These are phyloP conservation scores for Helicostylum pulchrum DNA, from an alignment of 192 early-diverging fungal genomes.

Conservation along the genomic window DNA sequence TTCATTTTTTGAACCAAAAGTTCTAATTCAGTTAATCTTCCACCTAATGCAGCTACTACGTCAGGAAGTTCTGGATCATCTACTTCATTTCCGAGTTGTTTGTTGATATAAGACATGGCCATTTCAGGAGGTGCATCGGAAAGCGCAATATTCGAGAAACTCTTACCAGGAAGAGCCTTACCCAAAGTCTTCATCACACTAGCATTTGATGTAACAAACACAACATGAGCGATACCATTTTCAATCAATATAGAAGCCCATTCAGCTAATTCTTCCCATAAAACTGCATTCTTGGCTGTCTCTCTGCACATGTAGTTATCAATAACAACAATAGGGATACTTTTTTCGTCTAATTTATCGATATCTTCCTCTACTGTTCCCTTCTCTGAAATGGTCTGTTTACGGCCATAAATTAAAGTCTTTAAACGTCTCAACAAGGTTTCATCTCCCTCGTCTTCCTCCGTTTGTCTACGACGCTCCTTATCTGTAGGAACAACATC, in stretches of 20 bases:
- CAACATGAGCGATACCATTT: constrained; percentile 84
- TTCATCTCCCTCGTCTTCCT: constrained; percentile 10
- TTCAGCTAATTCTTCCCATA: constrained; percentile 76
- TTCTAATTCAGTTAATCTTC: constrained; percentile 87
- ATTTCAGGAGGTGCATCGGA: constrained; percentile 65
- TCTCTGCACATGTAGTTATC: constrained; percentile 81
- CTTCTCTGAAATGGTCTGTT: constrained; percentile 11
- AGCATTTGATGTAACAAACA: constrained; percentile 80
- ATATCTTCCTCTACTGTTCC: constrained; percentile 29
- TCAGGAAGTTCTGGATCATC: constrained; percentile 34
- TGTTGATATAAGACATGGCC: constrained; percentile 58
- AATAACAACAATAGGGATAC: constrained; percentile 87
- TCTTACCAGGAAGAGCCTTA: constrained; percentile 69
- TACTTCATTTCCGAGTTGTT: constrained; percentile 36
- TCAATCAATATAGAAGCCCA: constrained; percentile 83
- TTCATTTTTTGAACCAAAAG: constrained; percentile 87
- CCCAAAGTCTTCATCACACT: constrained; percentile 62
- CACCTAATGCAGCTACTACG: constrained; percentile 75
- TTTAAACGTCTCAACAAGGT: background rate
- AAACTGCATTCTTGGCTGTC: constrained; percentile 50
- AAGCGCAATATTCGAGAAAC: constrained; percentile 65
- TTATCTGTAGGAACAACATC: constrained; percentile 43
- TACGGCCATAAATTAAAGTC: background rate
- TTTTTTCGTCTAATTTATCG: constrained; percentile 36
- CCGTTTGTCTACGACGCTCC: background rate